Evolutionary conservation across 805 yeast species (phyloP), one percentile per base, ranked within the genome.

Genomic region (Starmerella scarabaei): DNA sequence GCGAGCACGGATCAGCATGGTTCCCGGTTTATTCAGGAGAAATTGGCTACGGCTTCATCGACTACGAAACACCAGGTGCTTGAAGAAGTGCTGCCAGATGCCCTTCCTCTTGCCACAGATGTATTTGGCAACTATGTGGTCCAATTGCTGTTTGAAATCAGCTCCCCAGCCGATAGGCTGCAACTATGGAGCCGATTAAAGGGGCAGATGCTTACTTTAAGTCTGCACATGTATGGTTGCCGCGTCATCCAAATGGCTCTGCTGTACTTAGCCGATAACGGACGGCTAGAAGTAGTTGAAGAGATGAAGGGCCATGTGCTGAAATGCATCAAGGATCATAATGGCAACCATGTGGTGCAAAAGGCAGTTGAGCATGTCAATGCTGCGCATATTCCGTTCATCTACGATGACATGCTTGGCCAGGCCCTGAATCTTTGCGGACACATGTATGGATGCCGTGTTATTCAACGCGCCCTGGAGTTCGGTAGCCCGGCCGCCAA

Each of bases 91-190:
- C 66, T 85, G 53, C 77, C 75, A 19, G 72, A 75, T 46, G 71
- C 86, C 3, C 67, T 77, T 41, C 85, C 79, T 40, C 65, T 91
- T 46, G 81, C 86, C 79, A 84, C 93, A 15, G 98, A 91, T 64
- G 98, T 91, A 7, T 91, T 91, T 62, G 99, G 99, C 42, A 91
- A 91, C 60, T 91, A 91, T 57, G 96, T 91, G 21, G 82, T 91
- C 41, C 99, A 91, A 61, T 86, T 88, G 60, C 82, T 75, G 54
- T 83, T 91, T 59, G 97, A 91, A 62, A 69, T 65, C 53, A 95
- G 96, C 24, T 66, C 77, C 3, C 67, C 61, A 20, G 69, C 73
- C 19, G 96, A 88, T 57, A 75, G 71, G 53, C 67, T 72, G 24
- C 68, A 77, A 11, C 65, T 91, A 47, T 72, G 83, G 38, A 77